Evolutionary conservation across 345 rosid species (phyloP).

Genomic region (Lepidium didymum): DNA sequence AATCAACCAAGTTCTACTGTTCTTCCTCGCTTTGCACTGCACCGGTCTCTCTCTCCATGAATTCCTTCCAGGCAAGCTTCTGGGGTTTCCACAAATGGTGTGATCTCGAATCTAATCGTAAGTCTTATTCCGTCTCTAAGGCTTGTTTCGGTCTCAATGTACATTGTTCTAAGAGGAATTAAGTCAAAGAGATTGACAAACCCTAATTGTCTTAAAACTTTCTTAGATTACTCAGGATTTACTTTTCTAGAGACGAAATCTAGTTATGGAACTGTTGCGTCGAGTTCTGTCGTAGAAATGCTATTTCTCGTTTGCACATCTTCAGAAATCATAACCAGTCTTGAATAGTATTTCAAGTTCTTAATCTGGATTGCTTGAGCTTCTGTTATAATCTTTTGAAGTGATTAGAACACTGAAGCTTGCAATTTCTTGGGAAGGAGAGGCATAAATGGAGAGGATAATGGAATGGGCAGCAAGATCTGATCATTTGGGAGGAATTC

Average conservation of each 20-base stretch:
- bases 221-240: background rate
- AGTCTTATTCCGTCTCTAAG: background rate
- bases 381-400: constrained; percentile 1
- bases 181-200: background rate
- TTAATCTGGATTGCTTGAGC: background rate
- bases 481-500: constrained; percentile 61
- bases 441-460: constrained; percentile 27
- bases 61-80: constrained; percentile 4
- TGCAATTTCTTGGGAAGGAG: background rate
- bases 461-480: constrained; percentile 80
- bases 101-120: constrained; percentile 1
- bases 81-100: background rate
- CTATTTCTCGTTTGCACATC: background rate
- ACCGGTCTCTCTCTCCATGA: background rate
- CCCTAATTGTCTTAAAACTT: background rate
- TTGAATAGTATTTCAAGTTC: background rate
- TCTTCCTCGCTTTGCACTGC: background rate
- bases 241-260: background rate
- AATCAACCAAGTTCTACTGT: background rate
- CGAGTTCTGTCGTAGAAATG: background rate
- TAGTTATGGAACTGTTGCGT: background rate
- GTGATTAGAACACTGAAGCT: background rate
- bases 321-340: background rate
- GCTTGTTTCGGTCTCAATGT: background rate
- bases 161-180: background rate